Conservation (phyloP, 179 eudicot genomes). For the Corrigiola litoralis region DNA sequence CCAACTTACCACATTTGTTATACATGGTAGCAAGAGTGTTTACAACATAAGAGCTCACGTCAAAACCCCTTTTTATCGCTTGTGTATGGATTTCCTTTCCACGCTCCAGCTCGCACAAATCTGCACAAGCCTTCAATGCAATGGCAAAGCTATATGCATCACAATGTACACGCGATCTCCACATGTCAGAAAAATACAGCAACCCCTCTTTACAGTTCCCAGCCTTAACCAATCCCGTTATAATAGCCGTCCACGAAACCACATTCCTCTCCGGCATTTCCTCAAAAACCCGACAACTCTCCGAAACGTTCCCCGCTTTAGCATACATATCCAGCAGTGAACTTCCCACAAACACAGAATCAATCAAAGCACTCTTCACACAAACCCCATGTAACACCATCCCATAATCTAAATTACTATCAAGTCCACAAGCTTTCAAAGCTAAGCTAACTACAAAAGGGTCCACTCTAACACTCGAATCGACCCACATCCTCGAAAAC, state of each 20-base stretch:
- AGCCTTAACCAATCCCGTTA: constrained; percentile 72
- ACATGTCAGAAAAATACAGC: constrained; percentile 63
- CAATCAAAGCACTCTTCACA: constrained; percentile 51
- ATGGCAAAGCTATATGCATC: constrained; percentile 72
- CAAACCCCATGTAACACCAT: constrained; percentile 53
- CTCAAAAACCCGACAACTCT: constrained; percentile 63
- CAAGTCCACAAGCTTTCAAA: constrained; percentile 74
- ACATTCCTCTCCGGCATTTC: constrained; percentile 87
- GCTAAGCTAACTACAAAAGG: constrained; percentile 65
- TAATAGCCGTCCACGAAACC: constrained; percentile 88
- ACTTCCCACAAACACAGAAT: constrained; percentile 90
- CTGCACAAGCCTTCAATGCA: constrained; percentile 91
- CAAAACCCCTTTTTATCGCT: constrained; percentile 61
- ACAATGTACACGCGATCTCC: constrained; percentile 42
- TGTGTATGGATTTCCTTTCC: constrained; percentile 81
- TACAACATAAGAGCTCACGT: constrained; percentile 48
- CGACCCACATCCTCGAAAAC: constrained; percentile 59
- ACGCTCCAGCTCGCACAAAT: constrained; percentile 37
- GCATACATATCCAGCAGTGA: constrained; percentile 83
- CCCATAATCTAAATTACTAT: constrained; percentile 36
- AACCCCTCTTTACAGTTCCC: constrained; percentile 59
- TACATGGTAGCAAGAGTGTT: constrained; percentile 85
- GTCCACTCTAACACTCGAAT: constrained; percentile 41
- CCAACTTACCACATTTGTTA: constrained; percentile 73
- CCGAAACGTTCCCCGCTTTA: constrained; percentile 47